These are phyloP conservation scores for Blumeria graminis DNA, from an alignment of 2,329 filamentous ascomycete genomes.

Conservation along the genomic window DNA sequence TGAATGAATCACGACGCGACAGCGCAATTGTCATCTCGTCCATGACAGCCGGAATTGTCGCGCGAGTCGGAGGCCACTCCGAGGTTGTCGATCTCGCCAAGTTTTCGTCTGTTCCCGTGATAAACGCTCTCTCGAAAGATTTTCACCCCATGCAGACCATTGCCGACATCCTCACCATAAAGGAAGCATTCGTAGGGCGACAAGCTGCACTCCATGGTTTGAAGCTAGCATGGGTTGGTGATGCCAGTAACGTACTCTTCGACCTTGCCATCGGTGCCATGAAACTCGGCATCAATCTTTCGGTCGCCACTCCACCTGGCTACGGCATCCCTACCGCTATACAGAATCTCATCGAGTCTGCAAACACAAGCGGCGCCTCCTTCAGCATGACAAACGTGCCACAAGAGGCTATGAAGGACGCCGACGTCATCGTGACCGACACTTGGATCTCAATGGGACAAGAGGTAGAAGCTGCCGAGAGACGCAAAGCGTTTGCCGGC, in stretches of 20 bases:
- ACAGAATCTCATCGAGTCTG: slow-evolving; percentile 38
- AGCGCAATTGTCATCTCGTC: slow-evolving; percentile 84
- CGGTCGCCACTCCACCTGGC: slow-evolving; percentile 65
- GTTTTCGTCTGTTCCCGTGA: slow-evolving; percentile 54
- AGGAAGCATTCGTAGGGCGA: slow-evolving; percentile 40
- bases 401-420: slow-evolving; percentile 60
- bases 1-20: slow-evolving; percentile 88
- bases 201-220: slow-evolving; percentile 46
- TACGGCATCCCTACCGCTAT: slow-evolving; percentile 63
- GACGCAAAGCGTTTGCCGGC: slow-evolving; percentile 59
- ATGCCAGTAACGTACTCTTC: slow-evolving; percentile 92
- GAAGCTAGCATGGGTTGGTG: slow-evolving; percentile 89
- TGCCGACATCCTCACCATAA: slow-evolving; percentile 78
- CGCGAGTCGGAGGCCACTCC: slow-evolving; percentile 53
- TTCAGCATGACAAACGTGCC: slow-evolving; percentile 56
- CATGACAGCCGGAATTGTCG: slow-evolving; percentile 67
- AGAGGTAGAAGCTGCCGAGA: slow-evolving; percentile 57
- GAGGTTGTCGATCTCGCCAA: slow-evolving; percentile 48
- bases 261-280: slow-evolving; percentile 71
- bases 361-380: slow-evolving; percentile 20
- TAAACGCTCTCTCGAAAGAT: slow-evolving; percentile 70
- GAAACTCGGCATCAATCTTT: slow-evolving; percentile 68
- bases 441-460: slow-evolving; percentile 99
- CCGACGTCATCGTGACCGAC: slow-evolving; percentile 82
- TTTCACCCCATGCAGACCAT: slow-evolving; percentile 90